Conservation (phyloP, 1,284 basidiomycete genomes). For the Ceratobasidium sp. region DNA sequence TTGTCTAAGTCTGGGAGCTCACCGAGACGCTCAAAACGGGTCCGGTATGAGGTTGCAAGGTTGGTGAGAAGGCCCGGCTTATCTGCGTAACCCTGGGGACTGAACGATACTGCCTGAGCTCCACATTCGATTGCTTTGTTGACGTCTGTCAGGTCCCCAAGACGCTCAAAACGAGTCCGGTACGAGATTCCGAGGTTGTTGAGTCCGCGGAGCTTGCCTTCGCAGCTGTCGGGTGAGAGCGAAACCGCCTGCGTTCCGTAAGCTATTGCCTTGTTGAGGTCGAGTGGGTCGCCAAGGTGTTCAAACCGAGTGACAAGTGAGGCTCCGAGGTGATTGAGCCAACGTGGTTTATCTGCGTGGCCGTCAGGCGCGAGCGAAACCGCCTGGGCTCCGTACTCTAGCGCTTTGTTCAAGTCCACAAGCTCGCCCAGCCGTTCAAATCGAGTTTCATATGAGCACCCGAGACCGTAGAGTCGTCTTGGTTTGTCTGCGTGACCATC, state of each 20-base stretch:
- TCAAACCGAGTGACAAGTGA: neutral
- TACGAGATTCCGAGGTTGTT: neutral
- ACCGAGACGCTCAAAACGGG: constrained; percentile 3
- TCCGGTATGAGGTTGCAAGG: no score
- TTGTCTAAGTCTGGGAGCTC: neutral
- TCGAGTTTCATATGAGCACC: neutral
- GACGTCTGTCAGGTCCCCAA: neutral
- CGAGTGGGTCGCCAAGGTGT: neutral
- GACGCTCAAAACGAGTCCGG: neutral
- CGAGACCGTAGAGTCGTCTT: neutral
- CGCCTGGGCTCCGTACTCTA: neutral
- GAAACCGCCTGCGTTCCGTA: neutral
- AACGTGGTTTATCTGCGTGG: neutral
- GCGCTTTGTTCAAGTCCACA: neutral
- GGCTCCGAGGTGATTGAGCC: neutral
- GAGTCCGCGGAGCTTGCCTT: neutral
- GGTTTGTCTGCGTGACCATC: neutral
- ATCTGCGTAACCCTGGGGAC: neutral
- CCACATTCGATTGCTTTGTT: neutral
- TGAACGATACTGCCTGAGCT: neutral
- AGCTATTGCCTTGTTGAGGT: constrained; percentile 1
- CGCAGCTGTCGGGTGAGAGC: neutral
- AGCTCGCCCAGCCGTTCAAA: neutral
- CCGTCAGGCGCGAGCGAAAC: neutral
- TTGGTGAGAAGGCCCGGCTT: no score